These are phyloP conservation scores for Neurospora tetraspora DNA, from an alignment of 495 filamentous ascomycete species.

Conservation along the genomic window DNA sequence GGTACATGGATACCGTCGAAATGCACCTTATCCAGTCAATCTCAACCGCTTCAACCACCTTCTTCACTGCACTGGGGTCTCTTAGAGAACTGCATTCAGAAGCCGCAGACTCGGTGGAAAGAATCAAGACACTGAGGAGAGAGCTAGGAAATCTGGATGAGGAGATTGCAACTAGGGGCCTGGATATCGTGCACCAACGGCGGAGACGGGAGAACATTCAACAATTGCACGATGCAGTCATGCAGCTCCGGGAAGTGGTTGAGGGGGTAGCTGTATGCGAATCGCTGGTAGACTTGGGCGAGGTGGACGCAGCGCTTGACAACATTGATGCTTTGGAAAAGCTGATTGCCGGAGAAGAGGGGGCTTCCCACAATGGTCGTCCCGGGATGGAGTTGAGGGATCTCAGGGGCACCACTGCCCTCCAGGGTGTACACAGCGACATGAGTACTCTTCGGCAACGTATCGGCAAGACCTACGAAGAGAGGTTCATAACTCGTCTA, in stretches of 20 bases:
- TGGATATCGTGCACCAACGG: slow-evolving; percentile 77
- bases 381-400: slow-evolving; percentile 43
- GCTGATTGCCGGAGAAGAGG: slow-evolving; percentile 59
- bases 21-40: slow-evolving; percentile 96
- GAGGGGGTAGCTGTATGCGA: slow-evolving; percentile 69
- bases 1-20: slow-evolving; percentile 99
- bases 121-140: slow-evolving; percentile 70
- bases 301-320: slow-evolving; percentile 69
- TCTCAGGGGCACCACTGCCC: slow-evolving; percentile 64
- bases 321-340: slow-evolving; percentile 67
- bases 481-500: slow-evolving; percentile 67
- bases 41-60: slow-evolving; percentile 86
- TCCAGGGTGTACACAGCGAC: slow-evolving; percentile 71
- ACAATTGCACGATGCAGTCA: slow-evolving; percentile 70
- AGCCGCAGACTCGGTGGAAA: slow-evolving; percentile 79
- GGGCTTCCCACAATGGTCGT: slow-evolving; percentile 15
- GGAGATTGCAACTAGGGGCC: slow-evolving; percentile 76
- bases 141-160: slow-evolving; percentile 73
- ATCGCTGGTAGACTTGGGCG: slow-evolving; percentile 65
- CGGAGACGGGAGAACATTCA: slow-evolving; percentile 75
- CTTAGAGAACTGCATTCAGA: slow-evolving; percentile 84
- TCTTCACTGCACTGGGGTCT: slow-evolving; percentile 91
- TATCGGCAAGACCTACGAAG: slow-evolving; percentile 80
- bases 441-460: slow-evolving; percentile 62
- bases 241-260: slow-evolving; percentile 71